These are phyloP conservation scores for Lomentospora prolificans DNA, from an alignment of 2,329 filamentous ascomycete species.

Conservation along the genomic window DNA sequence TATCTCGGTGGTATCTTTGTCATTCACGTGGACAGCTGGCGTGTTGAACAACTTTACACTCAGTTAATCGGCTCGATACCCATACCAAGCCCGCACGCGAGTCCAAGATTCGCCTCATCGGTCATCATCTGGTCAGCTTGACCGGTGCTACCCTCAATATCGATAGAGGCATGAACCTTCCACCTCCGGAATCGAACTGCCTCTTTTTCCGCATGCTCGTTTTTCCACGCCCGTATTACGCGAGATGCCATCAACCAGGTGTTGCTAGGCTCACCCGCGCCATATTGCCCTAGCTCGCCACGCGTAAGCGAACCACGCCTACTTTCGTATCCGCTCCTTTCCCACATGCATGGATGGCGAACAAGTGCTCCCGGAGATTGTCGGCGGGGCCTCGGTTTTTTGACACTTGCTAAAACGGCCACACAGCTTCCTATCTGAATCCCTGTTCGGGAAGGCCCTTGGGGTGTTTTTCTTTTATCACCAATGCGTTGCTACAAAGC, in stretches of 20 bases:
- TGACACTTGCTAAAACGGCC: not conserved
- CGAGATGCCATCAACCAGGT: slow-evolving; percentile 1
- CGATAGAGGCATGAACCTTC: not conserved
- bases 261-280: not conserved
- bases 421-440: not conserved
- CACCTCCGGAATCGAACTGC: not conserved
- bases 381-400: no score
- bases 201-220: not conserved
- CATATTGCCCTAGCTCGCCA: not conserved
- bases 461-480: no score
- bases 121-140: not conserved
- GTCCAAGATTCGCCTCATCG: not conserved
- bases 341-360: not conserved
- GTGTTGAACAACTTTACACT: no score
- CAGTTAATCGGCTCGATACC: no score
- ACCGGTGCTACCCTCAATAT: not conserved
- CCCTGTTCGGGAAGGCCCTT: not conserved
- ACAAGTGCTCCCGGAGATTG: not conserved
- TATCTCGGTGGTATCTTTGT: no score
- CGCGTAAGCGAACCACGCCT: not conserved
- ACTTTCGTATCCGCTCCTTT: not conserved
- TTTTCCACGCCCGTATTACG: not conserved
- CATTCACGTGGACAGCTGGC: no score
- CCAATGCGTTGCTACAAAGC: no score
- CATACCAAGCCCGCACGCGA: no score